Evolutionary conservation across 371 early-diverging fungal species (phyloP).

Genomic region (Entomophthora muscae): DNA sequence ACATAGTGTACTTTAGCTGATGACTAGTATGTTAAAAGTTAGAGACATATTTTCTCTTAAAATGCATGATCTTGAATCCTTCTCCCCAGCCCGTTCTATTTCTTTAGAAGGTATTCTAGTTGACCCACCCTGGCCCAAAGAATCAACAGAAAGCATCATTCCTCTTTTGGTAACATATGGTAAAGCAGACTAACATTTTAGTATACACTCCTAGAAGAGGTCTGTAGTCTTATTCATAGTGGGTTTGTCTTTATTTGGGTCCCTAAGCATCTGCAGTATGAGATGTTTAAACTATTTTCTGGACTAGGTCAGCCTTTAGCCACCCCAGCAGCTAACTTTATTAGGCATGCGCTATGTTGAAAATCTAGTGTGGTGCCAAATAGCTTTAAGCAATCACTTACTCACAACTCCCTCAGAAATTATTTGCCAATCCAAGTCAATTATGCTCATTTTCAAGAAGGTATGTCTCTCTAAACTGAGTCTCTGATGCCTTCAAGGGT

Average conservation of each 20-base stretch:
- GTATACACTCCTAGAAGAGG: conserved; percentile 23
- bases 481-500: conserved; percentile 15
- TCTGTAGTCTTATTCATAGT: conserved; percentile 24
- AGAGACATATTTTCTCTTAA: neutral
- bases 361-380: conserved; percentile 46
- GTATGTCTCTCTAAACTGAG: conserved; percentile 9
- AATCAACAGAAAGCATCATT: conserved; percentile 23
- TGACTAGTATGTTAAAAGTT: neutral
- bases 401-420: conserved; percentile 26
- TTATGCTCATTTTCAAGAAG: conserved; percentile 41
- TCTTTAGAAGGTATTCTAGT: conserved; percentile 32
- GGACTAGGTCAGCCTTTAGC: conserved; percentile 19
- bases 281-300: conserved; percentile 35
- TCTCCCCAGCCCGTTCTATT: conserved; percentile 6
- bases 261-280: conserved; percentile 34
- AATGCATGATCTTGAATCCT: neutral
- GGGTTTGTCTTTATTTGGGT: conserved; percentile 43
- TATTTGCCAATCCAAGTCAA: conserved; percentile 28
- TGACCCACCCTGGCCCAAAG: conserved; percentile 44
- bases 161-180: neutral
- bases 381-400: conserved; percentile 26
- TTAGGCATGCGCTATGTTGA: conserved; percentile 42
- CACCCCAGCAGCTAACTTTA: neutral
- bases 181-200: conserved; percentile 8
- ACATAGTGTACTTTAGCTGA: neutral